Conservation (phyloP, 495 filamentous ascomycete genomes). For the Bryoglossum gracile region DNA sequence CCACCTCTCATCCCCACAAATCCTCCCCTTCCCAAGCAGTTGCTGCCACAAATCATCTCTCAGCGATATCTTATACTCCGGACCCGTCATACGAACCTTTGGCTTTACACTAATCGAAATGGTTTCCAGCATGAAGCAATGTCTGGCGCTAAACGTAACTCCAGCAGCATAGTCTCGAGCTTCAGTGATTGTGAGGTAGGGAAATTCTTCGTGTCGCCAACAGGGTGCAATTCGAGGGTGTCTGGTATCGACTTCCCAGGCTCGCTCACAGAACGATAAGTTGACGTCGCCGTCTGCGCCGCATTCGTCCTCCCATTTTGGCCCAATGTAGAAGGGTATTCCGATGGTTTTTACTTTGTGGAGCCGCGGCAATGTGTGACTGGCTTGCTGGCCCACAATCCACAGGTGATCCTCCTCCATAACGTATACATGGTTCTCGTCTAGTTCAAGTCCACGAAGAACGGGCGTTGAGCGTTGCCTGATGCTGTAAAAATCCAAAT, state of each 20-base stretch:
- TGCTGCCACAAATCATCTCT: conserved; percentile 41
- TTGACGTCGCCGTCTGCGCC: conserved; percentile 39
- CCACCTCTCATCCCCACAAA: conserved; percentile 57
- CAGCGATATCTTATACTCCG: conserved; percentile 33
- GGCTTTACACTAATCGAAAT: conserved; percentile 30
- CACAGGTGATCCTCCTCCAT: conserved; percentile 45
- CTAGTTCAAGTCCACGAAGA: conserved; percentile 47
- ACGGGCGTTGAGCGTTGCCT: conserved; percentile 48
- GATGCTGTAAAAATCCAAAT: conserved; percentile 50
- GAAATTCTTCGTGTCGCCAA: conserved; percentile 48
- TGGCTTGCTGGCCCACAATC: conserved; percentile 38
- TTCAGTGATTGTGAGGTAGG: conserved; percentile 49
- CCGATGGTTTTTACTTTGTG: conserved; percentile 42
- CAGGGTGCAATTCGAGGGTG: conserved; percentile 37
- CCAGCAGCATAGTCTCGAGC: conserved; percentile 44
- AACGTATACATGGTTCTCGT: conserved; percentile 46
- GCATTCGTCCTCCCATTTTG: conserved; percentile 43
- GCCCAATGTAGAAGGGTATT: conserved; percentile 51
- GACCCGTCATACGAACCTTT: conserved; percentile 18
- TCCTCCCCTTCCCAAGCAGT: conserved; percentile 46
- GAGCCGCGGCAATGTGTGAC: conserved; percentile 34
- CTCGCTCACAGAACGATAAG: conserved; percentile 37
- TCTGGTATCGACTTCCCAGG: conserved; percentile 36
- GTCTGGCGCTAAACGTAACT: conserved; percentile 48
- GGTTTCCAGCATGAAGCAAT: conserved; percentile 42